Evolutionary conservation across 75 land plant species (phyloP).

Genomic region (Cunninghamia lanceolata): DNA sequence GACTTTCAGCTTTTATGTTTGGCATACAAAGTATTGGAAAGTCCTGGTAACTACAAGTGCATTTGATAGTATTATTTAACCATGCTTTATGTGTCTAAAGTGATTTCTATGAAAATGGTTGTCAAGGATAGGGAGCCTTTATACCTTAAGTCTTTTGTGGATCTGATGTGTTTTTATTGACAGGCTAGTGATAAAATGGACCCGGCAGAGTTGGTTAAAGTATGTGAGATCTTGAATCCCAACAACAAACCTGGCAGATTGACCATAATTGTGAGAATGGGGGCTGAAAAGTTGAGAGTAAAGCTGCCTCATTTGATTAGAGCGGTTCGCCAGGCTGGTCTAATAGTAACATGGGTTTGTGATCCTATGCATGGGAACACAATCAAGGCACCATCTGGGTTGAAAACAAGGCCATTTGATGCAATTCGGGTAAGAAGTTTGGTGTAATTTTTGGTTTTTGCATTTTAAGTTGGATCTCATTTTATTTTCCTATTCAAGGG

Average conservation of each 20-base stretch:
- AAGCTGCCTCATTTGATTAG: constrained; percentile 57
- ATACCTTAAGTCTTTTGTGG: background rate
- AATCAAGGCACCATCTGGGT: constrained; percentile 54
- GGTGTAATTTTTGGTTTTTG: background rate
- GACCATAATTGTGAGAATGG: constrained; percentile 69
- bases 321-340: constrained; percentile 59
- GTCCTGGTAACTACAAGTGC: background rate
- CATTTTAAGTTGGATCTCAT: background rate
- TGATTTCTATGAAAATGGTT: background rate
- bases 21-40: background rate
- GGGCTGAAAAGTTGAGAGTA: constrained; percentile 58
- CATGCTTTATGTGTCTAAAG: background rate
- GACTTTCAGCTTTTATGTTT: background rate
- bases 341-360: constrained; percentile 69
- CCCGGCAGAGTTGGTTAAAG: constrained; percentile 57
- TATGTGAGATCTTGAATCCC: constrained; percentile 67
- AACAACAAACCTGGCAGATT: constrained; percentile 65
- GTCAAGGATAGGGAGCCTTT: background rate
- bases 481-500: background rate
- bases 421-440: constrained; percentile 46
- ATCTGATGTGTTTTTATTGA: background rate
- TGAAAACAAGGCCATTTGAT: constrained; percentile 49
- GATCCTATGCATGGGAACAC: constrained; percentile 76
- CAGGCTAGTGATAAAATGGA: constrained; percentile 81
- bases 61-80: background rate